Evolutionary conservation across 2,329 filamentous ascomycete species (phyloP).

Genomic region (Didymella lethalis): DNA sequence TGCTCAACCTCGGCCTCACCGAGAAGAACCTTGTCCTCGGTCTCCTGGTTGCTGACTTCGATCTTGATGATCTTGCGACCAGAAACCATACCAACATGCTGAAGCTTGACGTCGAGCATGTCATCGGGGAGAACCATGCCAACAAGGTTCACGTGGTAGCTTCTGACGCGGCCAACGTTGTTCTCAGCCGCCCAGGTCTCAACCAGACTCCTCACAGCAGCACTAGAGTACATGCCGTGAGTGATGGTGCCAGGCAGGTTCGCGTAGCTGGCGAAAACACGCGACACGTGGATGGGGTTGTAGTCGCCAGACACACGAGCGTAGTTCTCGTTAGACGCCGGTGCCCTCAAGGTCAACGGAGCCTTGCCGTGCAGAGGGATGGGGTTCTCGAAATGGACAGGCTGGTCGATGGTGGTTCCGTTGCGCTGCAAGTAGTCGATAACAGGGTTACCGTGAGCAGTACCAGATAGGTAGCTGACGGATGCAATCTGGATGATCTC

Average conservation of each 20-base stretch:
- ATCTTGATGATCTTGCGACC: slow-evolving; percentile 99
- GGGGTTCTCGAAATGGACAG: slow-evolving; percentile 94
- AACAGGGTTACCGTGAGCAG: slow-evolving; percentile 94
- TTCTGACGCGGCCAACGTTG: slow-evolving; percentile 94
- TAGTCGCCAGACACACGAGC: slow-evolving; percentile 97
- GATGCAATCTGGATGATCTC: slow-evolving; percentile 97
- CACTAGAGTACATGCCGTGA: slow-evolving; percentile 99
- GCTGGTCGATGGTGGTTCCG: slow-evolving; percentile 92
- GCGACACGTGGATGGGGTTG: slow-evolving; percentile 98
- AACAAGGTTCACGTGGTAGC: slow-evolving; percentile 96
- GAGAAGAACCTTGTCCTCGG: slow-evolving; percentile 92
- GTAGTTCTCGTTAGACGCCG: slow-evolving; percentile 96
- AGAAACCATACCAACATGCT: slow-evolving; percentile 96
- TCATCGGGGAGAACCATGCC: slow-evolving; percentile 99
- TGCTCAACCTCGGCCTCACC: slow-evolving; percentile 98
- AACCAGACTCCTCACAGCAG: slow-evolving; percentile 91
- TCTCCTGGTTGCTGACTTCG: slow-evolving; percentile 93
- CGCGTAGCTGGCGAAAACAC: slow-evolving; percentile 94
- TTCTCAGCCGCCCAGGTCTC: slow-evolving; percentile 99
- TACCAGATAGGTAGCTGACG: slow-evolving; percentile 91
- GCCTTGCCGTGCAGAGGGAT: slow-evolving; percentile 95
- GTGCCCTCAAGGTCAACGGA: slow-evolving; percentile 85
- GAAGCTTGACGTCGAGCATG: slow-evolving; percentile 90
- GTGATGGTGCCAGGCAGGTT: slow-evolving; percentile 97
- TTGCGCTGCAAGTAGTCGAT: slow-evolving; percentile 94